phyloP scores from a whole-genome alignment of 176 grass and related monocot species.

The Juncus effusus region DNA sequence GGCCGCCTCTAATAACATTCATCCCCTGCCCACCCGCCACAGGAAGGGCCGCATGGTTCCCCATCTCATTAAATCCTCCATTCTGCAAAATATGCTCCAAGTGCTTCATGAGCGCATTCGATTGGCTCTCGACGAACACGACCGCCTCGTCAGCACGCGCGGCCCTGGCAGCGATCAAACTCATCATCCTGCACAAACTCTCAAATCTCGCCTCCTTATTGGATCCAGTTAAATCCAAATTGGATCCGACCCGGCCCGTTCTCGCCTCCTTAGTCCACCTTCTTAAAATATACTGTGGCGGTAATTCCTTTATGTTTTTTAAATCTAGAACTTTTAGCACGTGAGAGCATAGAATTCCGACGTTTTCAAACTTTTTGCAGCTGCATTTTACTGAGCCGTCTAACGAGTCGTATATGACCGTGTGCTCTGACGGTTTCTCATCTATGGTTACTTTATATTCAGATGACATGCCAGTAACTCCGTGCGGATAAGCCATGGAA shows the following conservation, averaged over 20 bases:
- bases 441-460: constrained; percentile 74
- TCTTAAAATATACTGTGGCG: constrained; percentile 78
- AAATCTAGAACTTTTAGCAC: constrained; percentile 81
- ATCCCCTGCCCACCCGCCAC: constrained; percentile 35
- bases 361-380: constrained; percentile 73
- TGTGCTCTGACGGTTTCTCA: constrained; percentile 58
- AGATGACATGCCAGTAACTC: constrained; percentile 40
- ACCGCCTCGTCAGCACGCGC: constrained; percentile 60
- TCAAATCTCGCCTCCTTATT: constrained; percentile 36
- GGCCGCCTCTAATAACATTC: constrained; percentile 44
- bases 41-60: constrained; percentile 35
- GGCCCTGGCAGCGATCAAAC: constrained; percentile 72
- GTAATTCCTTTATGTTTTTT: constrained; percentile 91
- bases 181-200: constrained; percentile 58
- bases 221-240: constrained; percentile 31
- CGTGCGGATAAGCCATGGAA: constrained; percentile 62
- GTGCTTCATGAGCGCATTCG: constrained; percentile 60
- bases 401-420: constrained; percentile 66
- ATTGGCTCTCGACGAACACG: constrained; percentile 63
- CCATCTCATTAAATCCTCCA: constrained; percentile 43
- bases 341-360: constrained; percentile 77
- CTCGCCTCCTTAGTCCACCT: constrained; percentile 82
- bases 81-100: constrained; percentile 72
- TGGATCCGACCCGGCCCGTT: constrained; percentile 26
- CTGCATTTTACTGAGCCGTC: constrained; percentile 64